Base-by-base conservation (phyloP, 2,329 filamentous ascomycete genomes). In the Fusarium pseudonygamai region DNA sequence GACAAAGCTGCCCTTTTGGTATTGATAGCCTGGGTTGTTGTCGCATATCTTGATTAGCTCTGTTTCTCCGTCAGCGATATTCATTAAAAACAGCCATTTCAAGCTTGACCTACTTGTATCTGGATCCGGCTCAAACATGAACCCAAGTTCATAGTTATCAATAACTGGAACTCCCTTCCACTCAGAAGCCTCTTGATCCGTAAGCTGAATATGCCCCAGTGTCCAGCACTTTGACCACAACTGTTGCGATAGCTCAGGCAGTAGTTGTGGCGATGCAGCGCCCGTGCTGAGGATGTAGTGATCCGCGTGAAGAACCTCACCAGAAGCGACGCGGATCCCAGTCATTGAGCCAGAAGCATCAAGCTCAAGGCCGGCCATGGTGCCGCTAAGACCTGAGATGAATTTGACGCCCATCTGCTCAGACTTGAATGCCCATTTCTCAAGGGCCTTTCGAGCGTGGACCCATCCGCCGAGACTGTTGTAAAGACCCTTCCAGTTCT, bases 1-100 rank as follows among this genome's bases (percentile, higher is more conserved):
- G 13, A 58, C 7, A 7, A 43, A 65, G 0, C 26, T 59, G 4
- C 64, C 64, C 18, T 37, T 65, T 0, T 30, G 43, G 34, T 67
- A 58, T 5, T 67, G 60, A 30, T 67, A 67, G 0, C 64, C 64
- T 0, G 64, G 64, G 10, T 67, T 67, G 0, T 67, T 67, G 10
- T 67, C 64, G 2, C 64, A 67, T 5, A 67, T 65, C 26, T 67
- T 67, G n/a, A 67, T 65, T 5, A 26, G 36, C 1, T 65, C 64
- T 64, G 9, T 18, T 10, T 6, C 3, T 15, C 5, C 1, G 15
- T 65, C 4, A 65, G 62, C 7, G 5, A 18, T 5, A 0, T 6
- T 6, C 16, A 30, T 7, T n/a, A 1, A 7, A 0, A 43, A 1
- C 13, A 20, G 8, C 28, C 9, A 15, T 7, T 7, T 5, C 16